A percentile compares a stretch with the other conserved stretches of the same genome.
These are phyloP conservation scores for Aspergillus viridinutans DNA, from an alignment of 2,329 filamentous ascomycete species.

Conservation along the genomic window DNA sequence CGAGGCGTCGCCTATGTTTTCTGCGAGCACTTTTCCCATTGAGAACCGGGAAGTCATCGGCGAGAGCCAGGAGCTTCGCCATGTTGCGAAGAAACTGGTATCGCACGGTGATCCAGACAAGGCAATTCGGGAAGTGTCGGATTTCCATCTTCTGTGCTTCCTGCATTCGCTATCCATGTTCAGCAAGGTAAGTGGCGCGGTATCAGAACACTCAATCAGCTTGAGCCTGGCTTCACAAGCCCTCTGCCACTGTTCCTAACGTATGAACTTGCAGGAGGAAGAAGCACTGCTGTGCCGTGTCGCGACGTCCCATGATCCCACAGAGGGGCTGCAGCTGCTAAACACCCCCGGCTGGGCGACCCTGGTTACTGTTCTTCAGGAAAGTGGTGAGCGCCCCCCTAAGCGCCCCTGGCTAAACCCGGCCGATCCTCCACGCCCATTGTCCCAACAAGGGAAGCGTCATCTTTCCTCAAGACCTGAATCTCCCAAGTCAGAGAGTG, in stretches of 20 bases:
- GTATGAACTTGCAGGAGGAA: slow-evolving; percentile 64
- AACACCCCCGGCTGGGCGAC: slow-evolving; percentile 92
- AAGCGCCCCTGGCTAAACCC: slow-evolving; percentile 56
- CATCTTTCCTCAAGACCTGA: slow-evolving; percentile 32
- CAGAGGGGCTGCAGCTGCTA: slow-evolving; percentile 76
- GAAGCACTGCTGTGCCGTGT: slow-evolving; percentile 79
- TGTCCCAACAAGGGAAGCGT: slow-evolving; percentile 31
- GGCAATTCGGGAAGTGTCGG: slow-evolving; percentile 68
- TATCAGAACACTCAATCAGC: neutral
- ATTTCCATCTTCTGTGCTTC: slow-evolving; percentile 93
- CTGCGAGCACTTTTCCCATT: slow-evolving; percentile 69
- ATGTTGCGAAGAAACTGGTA: slow-evolving; percentile 65
- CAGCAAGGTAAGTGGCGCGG: slow-evolving; percentile 64
- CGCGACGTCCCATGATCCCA: slow-evolving; percentile 73
- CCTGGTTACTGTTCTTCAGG: slow-evolving; percentile 85
- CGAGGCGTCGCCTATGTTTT: slow-evolving; percentile 71
- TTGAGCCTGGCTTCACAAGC: neutral
- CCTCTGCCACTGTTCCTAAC: neutral
- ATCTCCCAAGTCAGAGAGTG: slow-evolving; percentile 48
- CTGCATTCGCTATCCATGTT: slow-evolving; percentile 75
- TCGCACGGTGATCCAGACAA: slow-evolving; percentile 58
- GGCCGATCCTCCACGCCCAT: slow-evolving; percentile 35
- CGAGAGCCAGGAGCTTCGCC: slow-evolving; percentile 73
- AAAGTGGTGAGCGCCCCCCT: slow-evolving; percentile 92
- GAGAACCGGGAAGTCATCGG: slow-evolving; percentile 88